Evolutionary conservation across 805 yeast genomes (phyloP).

Genomic region (Phaffomyces opuntiae): DNA sequence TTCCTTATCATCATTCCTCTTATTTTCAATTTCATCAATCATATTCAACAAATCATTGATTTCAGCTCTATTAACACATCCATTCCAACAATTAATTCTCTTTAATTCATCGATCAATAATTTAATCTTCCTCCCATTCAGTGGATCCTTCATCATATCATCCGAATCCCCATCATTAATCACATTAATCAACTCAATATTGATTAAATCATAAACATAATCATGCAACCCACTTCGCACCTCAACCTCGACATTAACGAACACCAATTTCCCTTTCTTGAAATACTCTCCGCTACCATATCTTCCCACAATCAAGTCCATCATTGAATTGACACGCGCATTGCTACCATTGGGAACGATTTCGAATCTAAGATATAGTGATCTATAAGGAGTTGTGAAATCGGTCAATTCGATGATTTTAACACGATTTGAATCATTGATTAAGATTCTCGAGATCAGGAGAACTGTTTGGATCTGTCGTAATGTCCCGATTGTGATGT

Average conservation of each 20-base stretch:
- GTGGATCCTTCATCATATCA: background rate
- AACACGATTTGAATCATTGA: background rate
- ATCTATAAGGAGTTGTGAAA: constrained; percentile 3
- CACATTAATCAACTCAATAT: background rate
- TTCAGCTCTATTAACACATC: background rate
- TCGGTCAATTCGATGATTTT: constrained; percentile 5
- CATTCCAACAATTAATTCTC: background rate
- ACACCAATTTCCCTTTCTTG: background rate
- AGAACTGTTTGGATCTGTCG: background rate
- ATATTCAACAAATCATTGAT: background rate
- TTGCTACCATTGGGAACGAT: too few species aligned
- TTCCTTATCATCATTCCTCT: background rate
- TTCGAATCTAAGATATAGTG: background rate
- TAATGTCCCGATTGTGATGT: background rate
- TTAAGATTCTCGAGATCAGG: background rate
- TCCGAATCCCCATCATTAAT: background rate
- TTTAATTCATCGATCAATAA: background rate
- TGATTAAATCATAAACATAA: background rate
- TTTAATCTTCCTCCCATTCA: background rate
- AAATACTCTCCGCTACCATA: constrained; percentile 1
- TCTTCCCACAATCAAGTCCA: background rate
- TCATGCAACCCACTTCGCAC: background rate
- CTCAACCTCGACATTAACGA: background rate
- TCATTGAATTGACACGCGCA: too few species aligned
- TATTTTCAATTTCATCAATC: background rate